Conservation (phyloP, 805 yeast species). For the Metschnikowia matae region DNA sequence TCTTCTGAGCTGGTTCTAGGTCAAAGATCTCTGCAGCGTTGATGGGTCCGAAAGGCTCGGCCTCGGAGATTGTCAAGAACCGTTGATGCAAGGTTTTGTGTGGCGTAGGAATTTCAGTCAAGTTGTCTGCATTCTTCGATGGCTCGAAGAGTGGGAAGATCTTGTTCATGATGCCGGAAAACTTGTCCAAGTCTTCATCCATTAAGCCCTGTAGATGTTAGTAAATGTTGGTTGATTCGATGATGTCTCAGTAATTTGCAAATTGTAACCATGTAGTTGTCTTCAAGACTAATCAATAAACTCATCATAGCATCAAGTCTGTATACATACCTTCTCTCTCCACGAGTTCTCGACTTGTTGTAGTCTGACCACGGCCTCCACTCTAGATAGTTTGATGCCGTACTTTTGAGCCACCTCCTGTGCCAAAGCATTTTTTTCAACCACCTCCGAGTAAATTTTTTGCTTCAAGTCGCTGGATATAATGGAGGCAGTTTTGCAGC, state of each 20-base stretch:
- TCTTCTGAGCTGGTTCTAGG: conserved; percentile 81
- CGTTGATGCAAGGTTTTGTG: conserved; percentile 75
- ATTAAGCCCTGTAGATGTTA: conserved; percentile 45
- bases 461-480: conserved; percentile 57
- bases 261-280: conserved; percentile 54
- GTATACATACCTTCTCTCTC: conserved; percentile 54
- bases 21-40: conserved; percentile 87
- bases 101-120: conserved; percentile 93
- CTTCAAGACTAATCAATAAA: conserved; percentile 77
- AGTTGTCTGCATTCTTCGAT: conserved; percentile 53
- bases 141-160: conserved; percentile 73
- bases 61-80: conserved; percentile 86
- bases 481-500: conserved; percentile 62
- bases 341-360: conserved; percentile 60
- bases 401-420: conserved; percentile 75
- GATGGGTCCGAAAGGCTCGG: conserved; percentile 91
- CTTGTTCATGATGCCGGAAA: conserved; percentile 61
- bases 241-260: conserved; percentile 19
- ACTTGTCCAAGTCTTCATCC: conserved; percentile 51
- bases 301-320: conserved; percentile 39
- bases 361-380: conserved; percentile 81
- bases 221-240: conserved; percentile 18
- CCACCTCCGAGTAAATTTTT: conserved; percentile 55
- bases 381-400: conserved; percentile 78
- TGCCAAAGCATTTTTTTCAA: conserved; percentile 48